These are phyloP conservation scores for Termitomyces sp. DNA, from an alignment of 768 basidiomycete species.

Conservation along the genomic window DNA sequence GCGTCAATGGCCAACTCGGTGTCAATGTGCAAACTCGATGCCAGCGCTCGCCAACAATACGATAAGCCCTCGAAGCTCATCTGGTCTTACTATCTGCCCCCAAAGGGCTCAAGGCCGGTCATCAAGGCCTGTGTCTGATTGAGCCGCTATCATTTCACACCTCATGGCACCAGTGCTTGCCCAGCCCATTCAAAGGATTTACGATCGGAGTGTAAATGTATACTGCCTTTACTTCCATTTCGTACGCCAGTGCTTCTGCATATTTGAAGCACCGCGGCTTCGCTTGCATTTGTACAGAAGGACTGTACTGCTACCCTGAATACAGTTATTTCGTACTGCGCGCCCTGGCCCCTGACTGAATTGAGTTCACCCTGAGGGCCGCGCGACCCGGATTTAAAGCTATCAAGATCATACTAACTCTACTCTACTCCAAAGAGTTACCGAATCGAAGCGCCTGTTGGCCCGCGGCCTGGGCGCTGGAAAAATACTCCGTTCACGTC, in stretches of 20 bases:
- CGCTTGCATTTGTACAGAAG: slow-evolving; percentile 71
- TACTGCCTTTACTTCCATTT: slow-evolving; percentile 34
- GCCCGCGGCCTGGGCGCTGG: slow-evolving; percentile 29
- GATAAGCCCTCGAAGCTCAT: neutral
- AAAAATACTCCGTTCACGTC: slow-evolving; percentile 61
- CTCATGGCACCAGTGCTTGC: neutral
- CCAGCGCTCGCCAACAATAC: neutral
- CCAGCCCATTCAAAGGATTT: neutral
- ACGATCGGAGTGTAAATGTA: neutral
- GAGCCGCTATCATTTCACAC: neutral
- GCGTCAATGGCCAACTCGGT: neutral
- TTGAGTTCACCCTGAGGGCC: neutral
- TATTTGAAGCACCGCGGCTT: slow-evolving; percentile 74
- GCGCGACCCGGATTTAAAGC: slow-evolving; percentile 42
- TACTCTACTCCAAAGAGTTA: slow-evolving; percentile 14
- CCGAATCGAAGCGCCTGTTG: slow-evolving; percentile 7
- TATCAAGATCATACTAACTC: slow-evolving; percentile 56
- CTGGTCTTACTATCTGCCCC: neutral
- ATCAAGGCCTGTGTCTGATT: neutral
- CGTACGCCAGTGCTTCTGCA: slow-evolving; percentile 60
- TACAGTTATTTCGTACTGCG: neutral
- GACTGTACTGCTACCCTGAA: slow-evolving; percentile 34
- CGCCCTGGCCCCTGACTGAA: neutral
- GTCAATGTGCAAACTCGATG: neutral
- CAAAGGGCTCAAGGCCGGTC: neutral